phyloP scores from a whole-genome alignment of 1,284 basidiomycete species.

The Leccinum pachyderme region DNA sequence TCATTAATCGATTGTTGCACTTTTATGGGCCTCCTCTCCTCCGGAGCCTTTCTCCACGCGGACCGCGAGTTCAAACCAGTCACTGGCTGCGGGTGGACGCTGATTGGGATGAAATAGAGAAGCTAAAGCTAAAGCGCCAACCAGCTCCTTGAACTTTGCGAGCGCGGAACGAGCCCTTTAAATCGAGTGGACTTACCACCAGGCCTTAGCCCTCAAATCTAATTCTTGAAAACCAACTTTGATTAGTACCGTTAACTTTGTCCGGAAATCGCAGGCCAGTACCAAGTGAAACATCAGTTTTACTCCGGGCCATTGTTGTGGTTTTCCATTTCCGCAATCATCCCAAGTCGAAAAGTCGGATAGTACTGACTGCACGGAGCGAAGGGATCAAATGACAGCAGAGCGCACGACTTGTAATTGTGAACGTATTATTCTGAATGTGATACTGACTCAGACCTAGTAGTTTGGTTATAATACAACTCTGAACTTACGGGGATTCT shows the following conservation, averaged over 20 bases:
- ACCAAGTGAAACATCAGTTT: neutral
- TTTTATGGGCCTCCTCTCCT: neutral
- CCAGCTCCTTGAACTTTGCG: neutral
- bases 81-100: neutral
- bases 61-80: neutral
- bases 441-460: too few relatives aligned
- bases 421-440: too few relatives aligned
- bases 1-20: neutral
- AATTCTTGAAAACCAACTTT: neutral
- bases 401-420: too few relatives aligned
- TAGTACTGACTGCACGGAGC: too few relatives aligned
- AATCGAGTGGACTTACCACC: too few relatives aligned
- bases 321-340: too few relatives aligned
- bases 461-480: too few relatives aligned
- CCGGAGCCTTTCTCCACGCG: neutral
- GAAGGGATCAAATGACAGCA: too few relatives aligned
- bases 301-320: neutral
- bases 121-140: neutral
- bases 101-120: neutral
- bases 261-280: neutral
- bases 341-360: too few relatives aligned
- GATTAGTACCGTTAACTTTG: neutral
- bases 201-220: too few relatives aligned
- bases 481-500: too few relatives aligned
- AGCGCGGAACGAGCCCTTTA: neutral